Evolutionary conservation across 2,329 filamentous ascomycete genomes (phyloP).

Genomic region (Aurifilum marmelostoma): DNA sequence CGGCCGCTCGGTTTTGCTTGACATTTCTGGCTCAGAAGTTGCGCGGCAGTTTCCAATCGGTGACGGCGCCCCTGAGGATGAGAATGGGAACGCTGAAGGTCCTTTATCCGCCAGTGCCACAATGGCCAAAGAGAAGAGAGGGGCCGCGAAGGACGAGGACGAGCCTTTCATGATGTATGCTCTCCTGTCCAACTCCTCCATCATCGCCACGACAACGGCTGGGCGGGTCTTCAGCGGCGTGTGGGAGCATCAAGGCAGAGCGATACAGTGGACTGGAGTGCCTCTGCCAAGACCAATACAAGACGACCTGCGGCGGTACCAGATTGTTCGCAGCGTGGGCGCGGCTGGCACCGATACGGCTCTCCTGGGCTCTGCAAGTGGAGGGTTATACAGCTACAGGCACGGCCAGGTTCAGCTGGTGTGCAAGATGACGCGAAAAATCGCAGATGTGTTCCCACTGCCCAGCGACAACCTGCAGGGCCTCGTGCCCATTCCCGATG

Average conservation of each 20-base stretch:
- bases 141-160: conserved; percentile 12
- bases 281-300: conserved; percentile 39
- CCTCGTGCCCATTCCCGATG: neutral
- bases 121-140: neutral
- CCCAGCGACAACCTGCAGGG: conserved; percentile 21
- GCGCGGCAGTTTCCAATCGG: neutral
- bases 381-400: conserved; percentile 51
- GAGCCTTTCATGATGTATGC: conserved; percentile 53
- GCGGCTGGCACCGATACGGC: conserved; percentile 39
- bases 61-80: neutral
- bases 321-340: conserved; percentile 48
- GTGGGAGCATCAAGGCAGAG: conserved; percentile 33
- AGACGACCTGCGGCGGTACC: conserved; percentile 49
- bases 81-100: too few relatives aligned
- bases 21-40: conserved; percentile 1
- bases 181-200: conserved; percentile 55
- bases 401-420: conserved; percentile 40
- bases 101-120: neutral
- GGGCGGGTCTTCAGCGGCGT: conserved; percentile 60
- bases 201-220: conserved; percentile 63
- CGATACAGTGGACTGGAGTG: conserved; percentile 49
- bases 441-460: conserved; percentile 55
- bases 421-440: conserved; percentile 49
- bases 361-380: conserved; percentile 53
- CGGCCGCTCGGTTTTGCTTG: neutral